Percentiles rank a stretch among this genome's conserved stretches.
Conservation (phyloP, 371 early-diverging fungal species). For the Rhizomucor miehei region DNA sequence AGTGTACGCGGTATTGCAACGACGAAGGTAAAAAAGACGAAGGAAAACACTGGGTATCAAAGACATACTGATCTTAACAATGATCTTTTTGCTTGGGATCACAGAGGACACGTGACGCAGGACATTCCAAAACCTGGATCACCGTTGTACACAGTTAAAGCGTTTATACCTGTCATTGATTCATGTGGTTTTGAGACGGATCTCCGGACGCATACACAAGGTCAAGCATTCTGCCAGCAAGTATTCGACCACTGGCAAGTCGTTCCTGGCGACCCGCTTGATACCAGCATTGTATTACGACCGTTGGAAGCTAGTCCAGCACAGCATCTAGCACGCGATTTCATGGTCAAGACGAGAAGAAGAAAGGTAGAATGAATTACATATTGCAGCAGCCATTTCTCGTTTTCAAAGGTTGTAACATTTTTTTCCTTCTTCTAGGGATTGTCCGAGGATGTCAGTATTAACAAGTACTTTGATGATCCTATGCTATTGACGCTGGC, state of each 20-base stretch:
- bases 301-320: conserved; percentile 89
- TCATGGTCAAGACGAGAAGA: conserved; percentile 96
- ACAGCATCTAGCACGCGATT: conserved; percentile 91
- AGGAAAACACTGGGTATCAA: too few species aligned
- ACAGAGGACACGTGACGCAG: conserved; percentile 94
- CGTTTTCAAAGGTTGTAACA: conserved; percentile 2
- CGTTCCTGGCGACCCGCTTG: conserved; percentile 97
- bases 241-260: conserved; percentile 97
- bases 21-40: conserved; percentile 60
- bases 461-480: conserved; percentile 95
- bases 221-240: conserved; percentile 94
- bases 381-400: too few species aligned
- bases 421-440: conserved; percentile 30
- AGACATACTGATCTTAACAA: too few species aligned
- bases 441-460: conserved; percentile 88
- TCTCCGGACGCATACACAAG: conserved; percentile 93
- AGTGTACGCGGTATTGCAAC: conserved; percentile 92
- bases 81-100: conserved; percentile 2
- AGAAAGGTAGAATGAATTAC: conserved; percentile 79
- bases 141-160: conserved; percentile 91
- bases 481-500: conserved; percentile 73
- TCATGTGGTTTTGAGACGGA: conserved; percentile 97
- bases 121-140: conserved; percentile 96
- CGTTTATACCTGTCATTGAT: conserved; percentile 94
- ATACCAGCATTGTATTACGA: conserved; percentile 78